A percentile compares a stretch with the other conserved stretches of the same genome.
Conservation (phyloP, 75 land plant genomes). For the Cryptomeria japonica region DNA sequence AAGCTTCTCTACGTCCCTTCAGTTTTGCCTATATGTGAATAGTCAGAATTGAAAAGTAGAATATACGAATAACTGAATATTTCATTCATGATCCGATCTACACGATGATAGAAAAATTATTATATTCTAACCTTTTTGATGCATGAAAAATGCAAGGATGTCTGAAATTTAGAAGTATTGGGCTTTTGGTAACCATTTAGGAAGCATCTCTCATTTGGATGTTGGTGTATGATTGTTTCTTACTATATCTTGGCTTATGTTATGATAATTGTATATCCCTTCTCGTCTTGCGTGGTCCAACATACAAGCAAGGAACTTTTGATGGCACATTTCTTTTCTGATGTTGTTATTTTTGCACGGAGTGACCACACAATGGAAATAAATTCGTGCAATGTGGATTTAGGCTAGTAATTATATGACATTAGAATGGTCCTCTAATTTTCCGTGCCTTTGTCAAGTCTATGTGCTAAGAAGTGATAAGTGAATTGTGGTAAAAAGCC, state of each 20-base stretch:
- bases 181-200: neutral
- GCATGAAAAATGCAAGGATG: neutral
- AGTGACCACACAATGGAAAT: neutral
- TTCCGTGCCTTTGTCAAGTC: neutral
- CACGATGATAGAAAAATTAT: neutral
- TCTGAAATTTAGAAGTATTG: neutral
- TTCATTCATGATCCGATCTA: neutral
- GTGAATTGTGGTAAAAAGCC: neutral
- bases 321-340: neutral
- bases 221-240: neutral
- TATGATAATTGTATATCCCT: neutral
- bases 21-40: neutral
- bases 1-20: neutral
- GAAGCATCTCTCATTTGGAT: neutral
- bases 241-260: neutral
- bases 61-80: neutral
- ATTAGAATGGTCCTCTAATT: neutral
- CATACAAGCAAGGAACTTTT: neutral
- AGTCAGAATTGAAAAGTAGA: neutral
- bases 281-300: neutral
- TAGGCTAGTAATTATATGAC: neutral
- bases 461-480: neutral
- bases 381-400: neutral
- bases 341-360: neutral
- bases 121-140: neutral